phyloP scores from a whole-genome alignment of 2,329 filamentous ascomycete genomes.

The Aspergillus luchuensis region DNA sequence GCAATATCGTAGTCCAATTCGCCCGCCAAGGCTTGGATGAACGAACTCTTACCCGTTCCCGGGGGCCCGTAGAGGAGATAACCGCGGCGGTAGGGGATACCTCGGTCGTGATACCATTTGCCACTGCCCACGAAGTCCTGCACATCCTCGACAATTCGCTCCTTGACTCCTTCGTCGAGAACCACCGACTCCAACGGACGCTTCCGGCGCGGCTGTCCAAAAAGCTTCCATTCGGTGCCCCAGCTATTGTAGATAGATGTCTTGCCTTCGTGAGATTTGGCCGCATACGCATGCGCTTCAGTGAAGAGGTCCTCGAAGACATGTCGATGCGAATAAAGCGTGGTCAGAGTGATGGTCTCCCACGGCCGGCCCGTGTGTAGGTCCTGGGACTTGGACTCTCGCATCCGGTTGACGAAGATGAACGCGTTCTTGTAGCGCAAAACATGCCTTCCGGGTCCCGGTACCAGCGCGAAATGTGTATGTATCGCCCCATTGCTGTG shows the following conservation, averaged over 20 bases:
- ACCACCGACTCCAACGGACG: constrained; percentile 86
- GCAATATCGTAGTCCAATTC: constrained; percentile 90
- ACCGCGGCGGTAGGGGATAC: constrained; percentile 86
- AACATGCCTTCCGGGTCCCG: constrained; percentile 86
- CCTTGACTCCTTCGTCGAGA: constrained; percentile 79
- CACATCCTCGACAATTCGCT: constrained; percentile 77
- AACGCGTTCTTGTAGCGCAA: constrained; percentile 85
- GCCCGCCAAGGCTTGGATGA: constrained; percentile 94
- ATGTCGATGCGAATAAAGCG: constrained; percentile 83
- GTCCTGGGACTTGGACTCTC: constrained; percentile 77
- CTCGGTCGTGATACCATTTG: constrained; percentile 91
- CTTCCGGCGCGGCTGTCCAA: constrained; percentile 84
- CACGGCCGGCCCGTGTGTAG: constrained; percentile 84
- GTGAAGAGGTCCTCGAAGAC: constrained; percentile 88
- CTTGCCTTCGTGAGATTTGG: constrained; percentile 82
- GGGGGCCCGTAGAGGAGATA: constrained; percentile 89
- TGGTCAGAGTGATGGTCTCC: constrained; percentile 90
- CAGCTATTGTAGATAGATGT: constrained; percentile 87
- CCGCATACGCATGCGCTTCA: constrained; percentile 80
- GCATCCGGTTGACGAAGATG: constrained; percentile 82
- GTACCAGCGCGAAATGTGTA: constrained; percentile 84
- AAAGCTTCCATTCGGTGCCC: constrained; percentile 79
- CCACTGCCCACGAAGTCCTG: constrained; percentile 76
- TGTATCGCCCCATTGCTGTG: constrained; percentile 68
- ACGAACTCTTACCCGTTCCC: constrained; percentile 90